Conservation (phyloP, 768 basidiomycete species). For the Tricholoma saponaceum region DNA sequence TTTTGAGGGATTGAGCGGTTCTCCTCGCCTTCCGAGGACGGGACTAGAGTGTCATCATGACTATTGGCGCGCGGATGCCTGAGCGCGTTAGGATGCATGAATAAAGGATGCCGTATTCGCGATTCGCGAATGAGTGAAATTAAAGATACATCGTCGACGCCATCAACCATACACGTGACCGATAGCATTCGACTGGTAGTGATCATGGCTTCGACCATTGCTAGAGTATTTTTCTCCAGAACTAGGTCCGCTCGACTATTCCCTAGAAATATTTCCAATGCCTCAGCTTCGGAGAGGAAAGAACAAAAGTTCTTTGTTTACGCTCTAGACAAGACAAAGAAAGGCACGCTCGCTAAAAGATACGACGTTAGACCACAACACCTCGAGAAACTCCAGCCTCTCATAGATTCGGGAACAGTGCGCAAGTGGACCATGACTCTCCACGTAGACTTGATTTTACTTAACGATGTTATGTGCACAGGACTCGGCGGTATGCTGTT, state of each 20-base stretch:
- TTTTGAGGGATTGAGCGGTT: constrained; percentile 13
- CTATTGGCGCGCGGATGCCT: neutral
- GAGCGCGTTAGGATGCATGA: neutral
- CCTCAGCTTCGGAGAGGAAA: neutral
- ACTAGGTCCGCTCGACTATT: neutral
- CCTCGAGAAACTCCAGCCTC: constrained; percentile 31
- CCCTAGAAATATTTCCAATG: neutral
- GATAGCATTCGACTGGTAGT: too few species aligned
- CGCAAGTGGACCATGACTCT: constrained; percentile 26
- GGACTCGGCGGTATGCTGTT: constrained; percentile 43
- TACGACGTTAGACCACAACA: constrained; percentile 45
- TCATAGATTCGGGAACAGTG: constrained; percentile 35
- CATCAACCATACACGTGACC: too few species aligned
- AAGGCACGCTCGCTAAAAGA: constrained; percentile 36
- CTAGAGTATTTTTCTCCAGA: neutral
- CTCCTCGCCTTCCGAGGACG: neutral
- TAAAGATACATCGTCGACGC: too few species aligned
- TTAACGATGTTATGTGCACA: constrained; percentile 13
- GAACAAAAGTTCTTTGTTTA: constrained; percentile 46
- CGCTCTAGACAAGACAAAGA: constrained; percentile 51
- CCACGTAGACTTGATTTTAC: neutral
- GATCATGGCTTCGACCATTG: neutral
- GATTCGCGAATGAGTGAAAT: too few species aligned
- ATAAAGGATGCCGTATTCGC: neutral
- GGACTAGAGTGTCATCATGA: neutral